These are phyloP conservation scores for Syzygium aromaticum DNA, from an alignment of 345 rosid genomes.

Conservation along the genomic window DNA sequence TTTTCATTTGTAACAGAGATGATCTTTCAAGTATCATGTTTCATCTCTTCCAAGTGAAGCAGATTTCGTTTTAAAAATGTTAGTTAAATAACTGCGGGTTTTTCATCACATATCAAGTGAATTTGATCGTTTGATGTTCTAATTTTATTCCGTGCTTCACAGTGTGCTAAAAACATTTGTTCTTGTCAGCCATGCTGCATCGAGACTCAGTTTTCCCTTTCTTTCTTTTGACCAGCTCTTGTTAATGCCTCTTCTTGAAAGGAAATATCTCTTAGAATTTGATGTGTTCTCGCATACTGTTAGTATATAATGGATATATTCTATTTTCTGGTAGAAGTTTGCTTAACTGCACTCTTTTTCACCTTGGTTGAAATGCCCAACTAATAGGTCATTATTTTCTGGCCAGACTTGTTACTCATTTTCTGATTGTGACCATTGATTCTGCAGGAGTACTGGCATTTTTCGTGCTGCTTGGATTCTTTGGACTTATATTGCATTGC, in stretches of 20 bases:
- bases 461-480: slow-evolving; percentile 87
- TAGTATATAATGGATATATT: background rate
- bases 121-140: background rate
- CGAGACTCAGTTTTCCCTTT: background rate
- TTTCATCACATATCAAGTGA: background rate
- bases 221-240: background rate
- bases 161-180: background rate
- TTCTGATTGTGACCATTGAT: background rate
- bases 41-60: background rate
- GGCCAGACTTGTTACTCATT: background rate
- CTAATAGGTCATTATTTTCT: background rate
- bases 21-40: background rate
- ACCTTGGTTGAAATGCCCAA: background rate
- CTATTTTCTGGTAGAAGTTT: background rate
- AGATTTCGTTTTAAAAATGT: background rate
- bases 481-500: slow-evolving; percentile 82
- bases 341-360: background rate
- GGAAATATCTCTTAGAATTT: background rate
- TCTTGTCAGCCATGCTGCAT: background rate
- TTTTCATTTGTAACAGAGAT: background rate
- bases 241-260: background rate
- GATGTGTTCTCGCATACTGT: background rate
- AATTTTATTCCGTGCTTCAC: background rate
- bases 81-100: background rate
- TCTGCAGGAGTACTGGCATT: slow-evolving; percentile 69